Base-by-base conservation (phyloP, 2,329 filamentous ascomycete species). In the Pseudocercospora crystallina region DNA sequence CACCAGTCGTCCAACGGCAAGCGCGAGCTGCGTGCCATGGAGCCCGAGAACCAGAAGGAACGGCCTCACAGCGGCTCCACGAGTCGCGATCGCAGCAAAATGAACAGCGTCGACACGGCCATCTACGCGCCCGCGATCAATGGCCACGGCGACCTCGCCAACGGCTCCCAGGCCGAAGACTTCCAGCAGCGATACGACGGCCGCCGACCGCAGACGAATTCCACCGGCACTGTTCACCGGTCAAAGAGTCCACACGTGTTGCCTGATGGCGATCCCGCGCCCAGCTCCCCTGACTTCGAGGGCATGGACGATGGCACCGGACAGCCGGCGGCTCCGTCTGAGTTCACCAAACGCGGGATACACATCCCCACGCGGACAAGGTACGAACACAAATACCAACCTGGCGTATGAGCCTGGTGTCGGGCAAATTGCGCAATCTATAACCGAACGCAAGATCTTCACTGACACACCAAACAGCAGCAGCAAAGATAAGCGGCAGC, bases 161-260 rank as follows among this genome's bases (percentile, higher is more conserved):
- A 54, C 30, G 60, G 62, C 33, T 59, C 60, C 5, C 40, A 61
- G 35, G 53, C 56, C 8, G 56, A 66, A 30, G 61, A 66, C 53
- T 62, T 63, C 35, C 56, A 61, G 10, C 54, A 57, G 37, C 54
- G 51, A 17, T 60, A 61, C 47, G 32, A 39, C 47, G 30, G 46
- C 41, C 54, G 51, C 26, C 15, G 49, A 48, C 44, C 43, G n/a
- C 26, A 36, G 5, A 53, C 51, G 13, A 52, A 51, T 5, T 52
- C 58, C 12, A 43, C 53, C 13, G 42, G 44, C 17, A 40, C 47
- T 26, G 44, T 43, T 12, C 34, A 37, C 17, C 51, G 45, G 31
- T 43, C 53, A 17, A 51, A 54, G 41, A 55, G 44, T 15, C 39
- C 52, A 10, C 41, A 53, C 36, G 53, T 46, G 26, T 29, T 43